A percentile compares a stretch with the other conserved stretches of the same genome.
phyloP scores from a whole-genome alignment of 495 filamentous ascomycete species.

The Aspergillus funiculosus region DNA sequence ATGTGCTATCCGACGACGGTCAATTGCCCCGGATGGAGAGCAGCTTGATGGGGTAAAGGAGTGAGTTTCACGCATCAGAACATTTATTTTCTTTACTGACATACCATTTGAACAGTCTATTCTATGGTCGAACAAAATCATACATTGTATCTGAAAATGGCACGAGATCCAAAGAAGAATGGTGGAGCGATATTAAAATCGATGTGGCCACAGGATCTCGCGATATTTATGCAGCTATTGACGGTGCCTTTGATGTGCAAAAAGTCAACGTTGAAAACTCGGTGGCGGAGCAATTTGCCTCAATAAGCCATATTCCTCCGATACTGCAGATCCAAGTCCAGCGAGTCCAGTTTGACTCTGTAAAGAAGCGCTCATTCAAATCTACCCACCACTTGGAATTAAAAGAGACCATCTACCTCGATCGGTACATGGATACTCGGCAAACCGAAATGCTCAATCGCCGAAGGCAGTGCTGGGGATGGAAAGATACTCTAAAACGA shows the following conservation, averaged over 20 bases:
- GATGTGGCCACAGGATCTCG: conserved; percentile 54
- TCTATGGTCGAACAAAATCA: conserved; percentile 53
- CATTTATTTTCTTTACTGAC: neutral
- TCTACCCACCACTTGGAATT: conserved; percentile 72
- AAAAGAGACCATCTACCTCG: conserved; percentile 73
- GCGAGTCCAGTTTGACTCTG: conserved; percentile 62
- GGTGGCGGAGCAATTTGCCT: conserved; percentile 61
- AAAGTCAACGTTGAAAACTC: conserved; percentile 59
- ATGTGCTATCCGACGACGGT: conserved; percentile 69
- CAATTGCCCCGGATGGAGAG: conserved; percentile 57
- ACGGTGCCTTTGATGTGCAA: conserved; percentile 75
- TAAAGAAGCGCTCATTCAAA: conserved; percentile 59
- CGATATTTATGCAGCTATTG: conserved; percentile 77
- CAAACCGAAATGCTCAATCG: conserved; percentile 51
- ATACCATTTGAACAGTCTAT: conserved; percentile 39
- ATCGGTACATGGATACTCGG: conserved; percentile 76
- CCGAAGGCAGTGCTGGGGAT: conserved; percentile 67
- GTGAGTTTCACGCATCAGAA: conserved; percentile 26
- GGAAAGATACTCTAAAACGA: conserved; percentile 57
- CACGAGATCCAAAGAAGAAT: conserved; percentile 48
- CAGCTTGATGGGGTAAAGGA: conserved; percentile 75
- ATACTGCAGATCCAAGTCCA: conserved; percentile 86
- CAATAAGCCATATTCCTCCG: conserved; percentile 72
- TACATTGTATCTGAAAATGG: conserved; percentile 45
- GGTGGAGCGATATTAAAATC: conserved; percentile 58